These are phyloP conservation scores for Diaporthe amygdali DNA, from an alignment of 2,329 filamentous ascomycete species.

Conservation along the genomic window DNA sequence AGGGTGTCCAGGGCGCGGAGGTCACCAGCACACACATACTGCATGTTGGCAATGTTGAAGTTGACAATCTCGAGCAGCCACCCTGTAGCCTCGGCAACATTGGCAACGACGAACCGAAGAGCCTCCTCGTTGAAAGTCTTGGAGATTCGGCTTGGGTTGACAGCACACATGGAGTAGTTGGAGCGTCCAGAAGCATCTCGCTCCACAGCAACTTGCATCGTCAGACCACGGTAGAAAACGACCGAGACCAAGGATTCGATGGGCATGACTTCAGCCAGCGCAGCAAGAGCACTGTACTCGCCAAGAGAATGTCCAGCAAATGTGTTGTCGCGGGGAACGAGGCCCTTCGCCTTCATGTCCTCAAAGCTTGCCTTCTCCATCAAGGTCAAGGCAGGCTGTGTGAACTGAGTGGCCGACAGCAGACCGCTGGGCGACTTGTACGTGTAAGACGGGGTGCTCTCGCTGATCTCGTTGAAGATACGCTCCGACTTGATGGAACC, in stretches of 20 bases:
- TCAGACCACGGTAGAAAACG: constrained; percentile 98
- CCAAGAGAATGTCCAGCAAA: constrained; percentile 98
- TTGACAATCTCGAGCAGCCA: constrained; percentile 99
- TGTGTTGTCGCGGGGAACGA: constrained; percentile 94
- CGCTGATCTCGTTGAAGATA: constrained; percentile 98
- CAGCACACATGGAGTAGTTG: constrained; percentile 99
- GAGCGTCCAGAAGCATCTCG: constrained; percentile 90
- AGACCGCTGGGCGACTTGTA: constrained; percentile 95
- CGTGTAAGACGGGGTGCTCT: constrained; percentile 93
- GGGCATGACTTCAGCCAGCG: constrained; percentile 98
- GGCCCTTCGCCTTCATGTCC: constrained; percentile 96
- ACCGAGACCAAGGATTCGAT: constrained; percentile 98
- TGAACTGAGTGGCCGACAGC: constrained; percentile 97
- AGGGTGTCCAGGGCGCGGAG: constrained; percentile 74
- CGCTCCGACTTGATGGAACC: constrained; percentile 96
- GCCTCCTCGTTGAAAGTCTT: constrained; percentile 99
- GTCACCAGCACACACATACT: constrained; percentile 76
- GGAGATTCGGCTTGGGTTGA: constrained; percentile 97
- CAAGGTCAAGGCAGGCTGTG: constrained; percentile 92
- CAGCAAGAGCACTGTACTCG: constrained; percentile 96
- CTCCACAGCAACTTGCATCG: constrained; percentile 99
- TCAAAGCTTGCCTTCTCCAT: constrained; percentile 99
- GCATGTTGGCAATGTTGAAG: constrained; percentile 82
- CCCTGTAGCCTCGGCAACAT: constrained; percentile 88
- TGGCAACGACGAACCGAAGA: constrained; percentile 94